Percentiles rank a stretch among this genome's conserved stretches.
Evolutionary conservation across 768 basidiomycete genomes (phyloP).

Genomic region (Cubamyces sp.): DNA sequence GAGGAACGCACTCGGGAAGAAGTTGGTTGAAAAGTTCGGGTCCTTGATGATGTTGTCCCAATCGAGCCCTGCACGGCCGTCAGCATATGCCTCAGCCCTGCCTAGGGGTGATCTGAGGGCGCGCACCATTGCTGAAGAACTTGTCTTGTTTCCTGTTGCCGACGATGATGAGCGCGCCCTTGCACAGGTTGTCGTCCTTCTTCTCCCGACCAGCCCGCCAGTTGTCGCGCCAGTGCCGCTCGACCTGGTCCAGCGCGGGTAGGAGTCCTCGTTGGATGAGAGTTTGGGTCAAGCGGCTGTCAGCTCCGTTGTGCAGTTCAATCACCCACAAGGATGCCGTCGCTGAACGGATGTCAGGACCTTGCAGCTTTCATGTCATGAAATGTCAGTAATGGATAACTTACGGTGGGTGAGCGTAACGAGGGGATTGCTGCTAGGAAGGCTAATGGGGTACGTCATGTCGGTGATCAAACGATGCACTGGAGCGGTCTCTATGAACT

Average conservation of each 20-base stretch:
- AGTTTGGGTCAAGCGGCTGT: constrained; percentile 65
- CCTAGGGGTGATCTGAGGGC: too few species aligned
- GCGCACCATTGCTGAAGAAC: constrained; percentile 83
- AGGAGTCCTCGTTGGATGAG: constrained; percentile 63
- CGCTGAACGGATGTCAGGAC: constrained; percentile 43
- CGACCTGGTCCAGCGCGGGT: constrained; percentile 74
- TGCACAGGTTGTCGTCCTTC: constrained; percentile 55
- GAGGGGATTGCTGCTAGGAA: constrained; percentile 55
- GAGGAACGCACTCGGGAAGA: constrained; percentile 60
- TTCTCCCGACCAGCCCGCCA: constrained; percentile 48
- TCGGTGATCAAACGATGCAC: background rate
- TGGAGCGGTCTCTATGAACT: too few species aligned
- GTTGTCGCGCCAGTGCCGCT: constrained; percentile 67
- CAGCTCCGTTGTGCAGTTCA: constrained; percentile 78
- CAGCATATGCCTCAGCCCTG: background rate
- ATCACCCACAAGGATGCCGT: constrained; percentile 70
- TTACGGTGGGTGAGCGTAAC: constrained; percentile 72
- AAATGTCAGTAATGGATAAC: constrained; percentile 28
- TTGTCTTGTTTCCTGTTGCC: constrained; percentile 79
- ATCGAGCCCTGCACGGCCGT: constrained; percentile 57
- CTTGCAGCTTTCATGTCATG: too few species aligned
- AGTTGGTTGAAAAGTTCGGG: constrained; percentile 62
- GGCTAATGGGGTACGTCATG: constrained; percentile 52
- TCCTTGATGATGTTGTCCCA: constrained; percentile 55
- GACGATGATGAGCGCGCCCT: constrained; percentile 76